Evolutionary conservation across 257 asterid species (phyloP).

Genomic region (Apocynum venetum): DNA sequence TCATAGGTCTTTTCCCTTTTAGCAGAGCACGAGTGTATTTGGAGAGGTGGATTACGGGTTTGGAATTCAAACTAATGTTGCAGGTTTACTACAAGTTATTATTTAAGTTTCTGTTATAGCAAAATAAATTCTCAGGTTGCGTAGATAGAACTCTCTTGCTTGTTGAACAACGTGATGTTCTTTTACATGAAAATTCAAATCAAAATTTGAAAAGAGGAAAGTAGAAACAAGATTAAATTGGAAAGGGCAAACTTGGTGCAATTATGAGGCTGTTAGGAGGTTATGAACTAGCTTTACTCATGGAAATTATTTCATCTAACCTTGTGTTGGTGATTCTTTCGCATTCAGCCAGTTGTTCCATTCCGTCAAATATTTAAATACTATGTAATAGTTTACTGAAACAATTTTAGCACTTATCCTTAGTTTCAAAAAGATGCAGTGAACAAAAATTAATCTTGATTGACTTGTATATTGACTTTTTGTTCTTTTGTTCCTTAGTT

Average conservation of each 20-base stretch:
- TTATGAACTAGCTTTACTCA: neutral
- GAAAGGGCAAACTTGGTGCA: neutral
- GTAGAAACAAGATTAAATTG: neutral
- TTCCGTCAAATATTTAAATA: neutral
- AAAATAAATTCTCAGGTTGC: neutral
- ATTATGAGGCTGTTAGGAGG: neutral
- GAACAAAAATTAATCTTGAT: neutral
- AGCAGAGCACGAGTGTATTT: neutral
- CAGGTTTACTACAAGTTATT: neutral
- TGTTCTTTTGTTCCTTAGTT: slow-evolving; percentile 38
- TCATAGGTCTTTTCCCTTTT: neutral
- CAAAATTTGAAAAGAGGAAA: neutral
- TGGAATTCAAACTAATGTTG: neutral
- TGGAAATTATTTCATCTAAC: neutral
- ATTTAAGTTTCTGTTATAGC: neutral
- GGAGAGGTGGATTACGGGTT: neutral
- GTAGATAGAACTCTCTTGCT: neutral
- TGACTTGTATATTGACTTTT: slow-evolving; percentile 27
- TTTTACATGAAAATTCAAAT: neutral
- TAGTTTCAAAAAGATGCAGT: neutral
- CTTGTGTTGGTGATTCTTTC: neutral
- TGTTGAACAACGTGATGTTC: neutral
- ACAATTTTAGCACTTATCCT: neutral
- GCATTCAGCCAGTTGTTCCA: neutral
- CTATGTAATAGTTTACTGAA: neutral